Base-by-base conservation (phyloP, 192 early-diverging fungal species). In the Allomyces macrogynus region DNA sequence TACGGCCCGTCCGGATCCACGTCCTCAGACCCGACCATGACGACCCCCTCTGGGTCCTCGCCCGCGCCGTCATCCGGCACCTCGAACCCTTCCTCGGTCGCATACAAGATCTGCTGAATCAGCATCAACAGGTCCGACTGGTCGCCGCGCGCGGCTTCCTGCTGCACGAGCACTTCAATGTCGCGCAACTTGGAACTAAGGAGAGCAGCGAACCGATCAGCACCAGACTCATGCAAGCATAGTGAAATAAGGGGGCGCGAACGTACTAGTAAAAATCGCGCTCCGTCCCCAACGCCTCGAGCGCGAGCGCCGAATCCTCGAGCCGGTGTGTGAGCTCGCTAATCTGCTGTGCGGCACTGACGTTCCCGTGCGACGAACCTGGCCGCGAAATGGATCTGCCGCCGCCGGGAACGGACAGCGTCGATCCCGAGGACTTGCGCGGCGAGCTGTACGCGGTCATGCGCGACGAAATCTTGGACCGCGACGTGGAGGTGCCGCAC, bases 241-340 rank as follows among this genome's bases (percentile, higher is more conserved):
- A 27, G 26, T 27, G n/a, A n/a, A n/a, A n/a, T n/a, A n/a, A n/a
- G n/a, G n/a, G n/a, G n/a, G n/a, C n/a, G 1, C 26, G 26, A 27
- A 27, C 32, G 32, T 8, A 40, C 32, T 40, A 99, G 68, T 99
- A 99, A 72, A 99, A 99, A 67, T 99, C 93, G 24, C 95, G 80
- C 72, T 99, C 93, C 76, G 91, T 96, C 72, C 95, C 93, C 23
- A 91, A 82, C 63, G 89, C 90, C 64, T 93, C 91, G 42, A 96
- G 86, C 24, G 87, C 84, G 23, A 85, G 79, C 72, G 90, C 32
- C 32, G 32, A 40, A 7, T 40, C 32, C 32, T 40, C 32, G 32
- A 40, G 32, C 32, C 32, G 32, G 32, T 40, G 32, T 7, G 32
- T 91, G 62, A 88, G 76, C 69, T 95, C 91, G 57, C 79, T 79